These are phyloP conservation scores for Rehmannia glutinosa DNA, from an alignment of 257 asterid species.

Conservation along the genomic window DNA sequence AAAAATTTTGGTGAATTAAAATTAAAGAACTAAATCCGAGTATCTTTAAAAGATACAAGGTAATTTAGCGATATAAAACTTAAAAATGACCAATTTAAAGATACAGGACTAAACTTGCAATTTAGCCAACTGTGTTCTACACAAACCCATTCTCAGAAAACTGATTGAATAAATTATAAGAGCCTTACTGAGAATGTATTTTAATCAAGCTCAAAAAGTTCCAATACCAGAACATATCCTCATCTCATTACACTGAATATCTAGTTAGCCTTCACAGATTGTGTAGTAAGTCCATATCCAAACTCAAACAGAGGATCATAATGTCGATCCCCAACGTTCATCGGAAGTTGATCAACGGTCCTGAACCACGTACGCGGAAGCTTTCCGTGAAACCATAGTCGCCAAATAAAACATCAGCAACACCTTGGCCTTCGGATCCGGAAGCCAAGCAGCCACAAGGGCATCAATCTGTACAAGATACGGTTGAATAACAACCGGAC, in stretches of 20 bases:
- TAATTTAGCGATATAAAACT: no score
- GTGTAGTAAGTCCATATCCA: conserved; percentile 33
- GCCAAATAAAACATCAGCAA: conserved; percentile 37
- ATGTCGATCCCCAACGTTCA: conserved; percentile 41
- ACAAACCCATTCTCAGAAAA: no score
- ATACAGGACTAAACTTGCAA: no score
- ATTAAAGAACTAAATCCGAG: no score
- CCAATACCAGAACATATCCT: no score
- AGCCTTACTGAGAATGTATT: no score
- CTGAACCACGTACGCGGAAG: conserved; percentile 41
- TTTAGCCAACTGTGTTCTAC: no score
- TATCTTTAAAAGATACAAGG: no score
- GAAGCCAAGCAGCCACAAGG: conserved; percentile 44
- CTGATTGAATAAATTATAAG: no score
- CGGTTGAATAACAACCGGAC: conserved; percentile 39
- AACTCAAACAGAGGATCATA: conserved; percentile 39
- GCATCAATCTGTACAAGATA: conserved; percentile 27
- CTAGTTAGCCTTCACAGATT: conserved; percentile 2
- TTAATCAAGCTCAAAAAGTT: no score
- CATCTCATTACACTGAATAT: background rate
- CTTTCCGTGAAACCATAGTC: conserved; percentile 36
- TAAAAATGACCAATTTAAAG: no score
- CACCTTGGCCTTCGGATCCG: conserved; percentile 49
- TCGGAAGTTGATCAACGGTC: conserved; percentile 42
- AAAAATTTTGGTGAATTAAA: no score